Evolutionary conservation across 2,329 filamentous ascomycete species (phyloP).

Genomic region (Bertia moriformis): DNA sequence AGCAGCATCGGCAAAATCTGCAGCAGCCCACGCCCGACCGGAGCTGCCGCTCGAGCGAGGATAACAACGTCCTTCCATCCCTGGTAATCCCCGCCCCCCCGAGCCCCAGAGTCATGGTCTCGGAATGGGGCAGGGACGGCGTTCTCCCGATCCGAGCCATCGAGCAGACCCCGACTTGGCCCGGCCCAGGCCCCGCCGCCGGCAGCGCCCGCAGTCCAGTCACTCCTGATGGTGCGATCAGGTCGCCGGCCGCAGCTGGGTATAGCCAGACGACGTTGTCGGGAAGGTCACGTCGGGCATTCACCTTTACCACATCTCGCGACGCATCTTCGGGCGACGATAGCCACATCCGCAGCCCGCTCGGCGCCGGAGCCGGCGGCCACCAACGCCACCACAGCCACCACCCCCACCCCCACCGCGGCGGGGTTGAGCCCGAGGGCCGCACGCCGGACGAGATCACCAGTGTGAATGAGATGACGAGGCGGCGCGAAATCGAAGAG

Average conservation of each 20-base stretch:
- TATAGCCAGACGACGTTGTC: no score
- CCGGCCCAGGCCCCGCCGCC: constrained; percentile 20
- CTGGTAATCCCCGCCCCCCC: constrained; percentile 26
- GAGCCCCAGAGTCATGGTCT: constrained; percentile 41
- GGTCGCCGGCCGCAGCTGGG: no score
- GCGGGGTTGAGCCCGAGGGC: constrained; percentile 29
- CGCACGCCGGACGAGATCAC: constrained; percentile 26
- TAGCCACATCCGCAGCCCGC: constrained; percentile 20
- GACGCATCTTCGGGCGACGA: constrained; percentile 24
- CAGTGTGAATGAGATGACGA: constrained; percentile 33
- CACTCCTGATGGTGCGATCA: no score
- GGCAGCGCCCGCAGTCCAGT: constrained; percentile 16
- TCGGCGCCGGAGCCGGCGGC: constrained; percentile 20
- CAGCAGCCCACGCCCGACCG: constrained; percentile 31
- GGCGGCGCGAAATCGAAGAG: constrained; percentile 23
- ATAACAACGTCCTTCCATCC: constrained; percentile 23
- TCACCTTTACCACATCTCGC: constrained; percentile 13
- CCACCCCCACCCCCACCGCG: no score
- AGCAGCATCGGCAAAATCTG: constrained; percentile 13
- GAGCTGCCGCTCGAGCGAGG: constrained; percentile 34
- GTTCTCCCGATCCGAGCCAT: constrained; percentile 17
- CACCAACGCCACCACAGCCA: no score
- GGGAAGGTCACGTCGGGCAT: constrained; percentile 7
- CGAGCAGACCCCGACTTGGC: constrained; percentile 19
- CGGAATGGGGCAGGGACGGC: constrained; percentile 33